Evolutionary conservation across 1,284 basidiomycete genomes (phyloP), one percentile per base, ranked within the genome.

Genomic region (Singerocomus inundabilis): DNA sequence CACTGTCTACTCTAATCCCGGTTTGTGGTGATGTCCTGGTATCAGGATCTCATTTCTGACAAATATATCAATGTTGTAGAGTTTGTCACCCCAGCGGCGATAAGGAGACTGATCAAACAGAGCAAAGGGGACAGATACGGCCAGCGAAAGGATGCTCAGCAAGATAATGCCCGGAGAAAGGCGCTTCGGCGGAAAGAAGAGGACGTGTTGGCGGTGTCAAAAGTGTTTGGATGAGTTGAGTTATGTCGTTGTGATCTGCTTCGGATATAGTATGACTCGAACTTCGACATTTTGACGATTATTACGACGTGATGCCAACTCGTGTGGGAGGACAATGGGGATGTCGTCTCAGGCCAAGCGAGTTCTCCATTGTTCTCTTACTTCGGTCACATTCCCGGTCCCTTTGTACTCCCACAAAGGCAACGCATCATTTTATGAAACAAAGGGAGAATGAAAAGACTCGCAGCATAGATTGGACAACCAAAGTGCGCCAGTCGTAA

Each of bases 1-100:
- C 24, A 98, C 94, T 4, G 86, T 99, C 15, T 99, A 90, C 67
- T 94, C 95, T 42, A 99, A 99, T 73, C 90, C 93, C 66, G 91
- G 92, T 93, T 60, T 54, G 81, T 51, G 58, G 33, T 48, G 39
- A 15, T 15, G 25, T 13, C n/a, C 24, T 25, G 39, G 42, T 48
- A 28, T 37, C 50, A 28, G 32, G 47, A 36, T 30, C 33, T 31
- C 25, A 28, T 41, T 36, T 42, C 47, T 53, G 34, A 60, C 48
- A 31, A 26, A 36, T 46, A 30, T 44, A 31, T 21, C n/a, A 21
- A 18, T 37, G n/a, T 13, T 58, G 30, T 64, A 92, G 95, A 96
- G 77, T 98, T 96, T 66, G 76, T 98, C 41, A 89, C 91, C 7
- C 95, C 95, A 8, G 81, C 92, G 13, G 85, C 90, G 5, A 80